Conservation (phyloP, 495 filamentous ascomycete species). For the Penicillium maclennaniae region DNA sequence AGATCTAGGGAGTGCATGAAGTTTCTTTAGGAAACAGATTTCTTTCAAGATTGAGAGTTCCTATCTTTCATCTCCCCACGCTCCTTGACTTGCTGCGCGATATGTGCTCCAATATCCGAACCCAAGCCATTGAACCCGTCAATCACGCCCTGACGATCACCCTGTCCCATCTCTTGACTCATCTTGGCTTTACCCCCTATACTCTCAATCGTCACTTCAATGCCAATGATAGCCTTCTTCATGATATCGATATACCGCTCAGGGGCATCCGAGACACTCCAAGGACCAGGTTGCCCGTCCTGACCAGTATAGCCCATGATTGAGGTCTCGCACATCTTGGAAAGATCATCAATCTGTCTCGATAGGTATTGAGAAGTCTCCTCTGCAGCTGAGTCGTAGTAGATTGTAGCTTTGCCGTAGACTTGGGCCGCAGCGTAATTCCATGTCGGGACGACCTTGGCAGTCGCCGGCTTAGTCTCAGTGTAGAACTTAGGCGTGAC, state of each 20-base stretch:
- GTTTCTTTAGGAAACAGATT: neutral
- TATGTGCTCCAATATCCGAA: slow-evolving; percentile 32
- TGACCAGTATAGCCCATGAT: slow-evolving; percentile 43
- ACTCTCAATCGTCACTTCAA: slow-evolving; percentile 44
- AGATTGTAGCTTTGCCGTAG: slow-evolving; percentile 46
- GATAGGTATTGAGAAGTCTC: slow-evolving; percentile 37
- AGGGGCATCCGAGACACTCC: slow-evolving; percentile 49
- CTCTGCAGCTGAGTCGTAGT: slow-evolving; percentile 32
- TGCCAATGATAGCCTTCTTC: slow-evolving; percentile 50
- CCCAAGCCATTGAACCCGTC: slow-evolving; percentile 44
- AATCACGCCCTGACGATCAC: slow-evolving; percentile 45
- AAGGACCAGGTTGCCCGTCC: slow-evolving; percentile 29
- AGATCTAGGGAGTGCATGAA: neutral
- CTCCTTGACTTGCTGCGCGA: slow-evolving; percentile 40
- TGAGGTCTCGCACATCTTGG: slow-evolving; percentile 37
- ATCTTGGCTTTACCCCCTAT: slow-evolving; percentile 56
- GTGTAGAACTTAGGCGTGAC: slow-evolving; percentile 56
- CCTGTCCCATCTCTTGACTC: slow-evolving; percentile 49
- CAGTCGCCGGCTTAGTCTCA: slow-evolving; percentile 51
- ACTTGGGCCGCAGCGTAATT: slow-evolving; percentile 52
- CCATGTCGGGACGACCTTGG: slow-evolving; percentile 58
- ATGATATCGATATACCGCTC: slow-evolving; percentile 43
- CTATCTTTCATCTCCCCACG: slow-evolving; percentile 26
- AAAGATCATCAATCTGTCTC: slow-evolving; percentile 41
- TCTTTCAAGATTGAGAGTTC: neutral